Evolutionary conservation across 2,329 filamentous ascomycete species (phyloP).

Genomic region (Alternaria triticina): DNA sequence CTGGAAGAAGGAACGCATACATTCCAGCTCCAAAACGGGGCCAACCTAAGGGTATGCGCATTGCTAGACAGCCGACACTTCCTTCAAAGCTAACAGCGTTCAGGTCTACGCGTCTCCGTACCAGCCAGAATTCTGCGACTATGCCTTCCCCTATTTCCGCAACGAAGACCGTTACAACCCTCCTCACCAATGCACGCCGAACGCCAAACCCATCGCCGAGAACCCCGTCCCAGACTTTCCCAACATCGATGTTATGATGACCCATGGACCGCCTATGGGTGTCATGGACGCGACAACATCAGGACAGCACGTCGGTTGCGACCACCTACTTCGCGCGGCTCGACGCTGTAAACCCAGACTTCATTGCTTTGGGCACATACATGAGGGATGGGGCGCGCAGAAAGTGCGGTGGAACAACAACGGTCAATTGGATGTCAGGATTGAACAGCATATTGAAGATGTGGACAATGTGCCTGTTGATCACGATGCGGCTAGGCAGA

Average conservation of each 20-base stretch:
- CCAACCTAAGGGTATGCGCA: slow-evolving; percentile 50
- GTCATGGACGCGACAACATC: slow-evolving; percentile 55
- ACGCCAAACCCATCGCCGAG: slow-evolving; percentile 35
- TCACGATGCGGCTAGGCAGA: slow-evolving; percentile 21
- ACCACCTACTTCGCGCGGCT: slow-evolving; percentile 60
- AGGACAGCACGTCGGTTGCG: slow-evolving; percentile 59
- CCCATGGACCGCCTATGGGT: slow-evolving; percentile 64
- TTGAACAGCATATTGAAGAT: slow-evolving; percentile 26
- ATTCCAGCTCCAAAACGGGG: slow-evolving; percentile 58
- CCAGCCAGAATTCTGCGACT: slow-evolving; percentile 62
- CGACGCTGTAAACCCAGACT: slow-evolving; percentile 58
- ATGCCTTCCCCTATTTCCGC: slow-evolving; percentile 62
- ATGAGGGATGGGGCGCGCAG: slow-evolving; percentile 56
- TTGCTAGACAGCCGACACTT: too few relatives aligned
- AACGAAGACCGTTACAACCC: slow-evolving; percentile 61
- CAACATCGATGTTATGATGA: slow-evolving; percentile 63
- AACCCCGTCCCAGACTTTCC: slow-evolving; percentile 55
- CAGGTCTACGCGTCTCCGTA: slow-evolving; percentile 62
- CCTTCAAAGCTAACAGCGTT: not conserved
- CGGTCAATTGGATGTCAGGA: slow-evolving; percentile 22
- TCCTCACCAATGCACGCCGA: slow-evolving; percentile 31
- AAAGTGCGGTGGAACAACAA: slow-evolving; percentile 48
- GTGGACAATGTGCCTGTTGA: slow-evolving; percentile 24
- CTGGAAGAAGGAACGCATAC: slow-evolving; percentile 61
- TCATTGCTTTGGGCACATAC: slow-evolving; percentile 70